These are phyloP conservation scores for Plasmodium vivax DNA, from an alignment of 169 alveolate genomes.

Conservation along the genomic window DNA sequence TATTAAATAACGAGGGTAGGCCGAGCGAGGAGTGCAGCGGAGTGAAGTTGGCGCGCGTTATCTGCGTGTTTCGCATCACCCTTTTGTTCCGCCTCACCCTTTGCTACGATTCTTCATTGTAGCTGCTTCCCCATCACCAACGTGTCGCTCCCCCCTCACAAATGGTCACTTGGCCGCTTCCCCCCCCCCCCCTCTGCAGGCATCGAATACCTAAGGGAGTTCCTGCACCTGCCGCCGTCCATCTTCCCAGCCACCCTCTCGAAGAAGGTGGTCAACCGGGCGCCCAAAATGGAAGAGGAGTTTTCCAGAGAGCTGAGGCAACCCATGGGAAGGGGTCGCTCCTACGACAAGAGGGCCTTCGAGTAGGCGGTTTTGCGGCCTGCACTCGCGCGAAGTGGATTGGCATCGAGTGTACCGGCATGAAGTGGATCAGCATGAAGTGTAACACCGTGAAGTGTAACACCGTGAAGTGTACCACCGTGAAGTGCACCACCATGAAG, in stretches of 20 bases:
- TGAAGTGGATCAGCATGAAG: too few species aligned
- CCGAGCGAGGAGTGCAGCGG: not conserved
- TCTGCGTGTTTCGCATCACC: too few species aligned
- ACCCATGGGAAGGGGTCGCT: slow-evolving; percentile 74
- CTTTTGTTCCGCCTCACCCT: too few species aligned
- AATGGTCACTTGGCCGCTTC: not conserved
- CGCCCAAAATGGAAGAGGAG: slow-evolving; percentile 73
- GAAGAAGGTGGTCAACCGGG: slow-evolving; percentile 84
- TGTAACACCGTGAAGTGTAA: too few species aligned
- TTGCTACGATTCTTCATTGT: too few species aligned
- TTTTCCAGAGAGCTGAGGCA: slow-evolving; percentile 57
- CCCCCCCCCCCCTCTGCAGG: slow-evolving; percentile 34
- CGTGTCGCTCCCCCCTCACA: not conserved
- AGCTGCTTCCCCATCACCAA: not conserved
- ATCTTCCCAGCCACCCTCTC: slow-evolving; percentile 96
- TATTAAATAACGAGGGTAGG: slow-evolving; percentile 89
- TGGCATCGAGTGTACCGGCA: too few species aligned
- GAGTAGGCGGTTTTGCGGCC: slow-evolving; percentile 10
- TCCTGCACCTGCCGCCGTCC: slow-evolving; percentile 92
- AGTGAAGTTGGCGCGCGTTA: too few species aligned
- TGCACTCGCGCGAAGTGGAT: not conserved
- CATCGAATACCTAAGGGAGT: slow-evolving; percentile 89
- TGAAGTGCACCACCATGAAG: too few species aligned
- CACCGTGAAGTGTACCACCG: too few species aligned
- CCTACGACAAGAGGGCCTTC: slow-evolving; percentile 25